phyloP scores from a whole-genome alignment of 1,284 basidiomycete genomes.

The Mycena citricolor region DNA sequence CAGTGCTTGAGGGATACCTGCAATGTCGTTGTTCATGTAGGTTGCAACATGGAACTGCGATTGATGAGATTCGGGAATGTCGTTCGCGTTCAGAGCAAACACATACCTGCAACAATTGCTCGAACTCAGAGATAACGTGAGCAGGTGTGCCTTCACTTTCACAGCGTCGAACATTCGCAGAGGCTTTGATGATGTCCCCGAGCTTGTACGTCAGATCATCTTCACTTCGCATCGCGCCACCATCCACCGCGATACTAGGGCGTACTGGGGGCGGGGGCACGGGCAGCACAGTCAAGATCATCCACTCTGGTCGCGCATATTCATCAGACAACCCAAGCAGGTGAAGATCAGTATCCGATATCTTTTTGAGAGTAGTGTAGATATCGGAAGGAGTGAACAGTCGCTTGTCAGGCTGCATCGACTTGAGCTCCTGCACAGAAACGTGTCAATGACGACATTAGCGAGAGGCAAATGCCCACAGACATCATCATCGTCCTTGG shows the following conservation, averaged over 20 bases:
- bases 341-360: slow-evolving; percentile 87
- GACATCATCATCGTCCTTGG: slow-evolving; percentile 92
- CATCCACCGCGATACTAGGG: slow-evolving; percentile 95
- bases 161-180: slow-evolving; percentile 87
- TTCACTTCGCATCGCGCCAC: slow-evolving; percentile 94
- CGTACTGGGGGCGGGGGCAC: slow-evolving; percentile 98
- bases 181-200: slow-evolving; percentile 96
- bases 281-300: slow-evolving; percentile 97
- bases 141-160: slow-evolving; percentile 97
- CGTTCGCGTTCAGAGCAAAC: not conserved
- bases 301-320: slow-evolving; percentile 98
- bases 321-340: slow-evolving; percentile 93
- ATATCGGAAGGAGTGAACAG: slow-evolving; percentile 87
- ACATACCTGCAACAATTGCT: slow-evolving; percentile 87
- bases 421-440: slow-evolving; percentile 72
- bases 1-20: slow-evolving; percentile 95
- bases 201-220: slow-evolving; percentile 99
- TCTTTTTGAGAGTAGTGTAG: slow-evolving; percentile 92
- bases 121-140: slow-evolving; percentile 95
- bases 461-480: slow-evolving; percentile 30
- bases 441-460: slow-evolving; percentile 25
- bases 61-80: no score
- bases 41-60: slow-evolving; percentile 94
- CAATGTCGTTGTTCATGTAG: slow-evolving; percentile 99
- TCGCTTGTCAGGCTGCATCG: slow-evolving; percentile 88